Base-by-base conservation (phyloP, 2,329 filamentous ascomycete species). In the Drechslera avenae region DNA sequence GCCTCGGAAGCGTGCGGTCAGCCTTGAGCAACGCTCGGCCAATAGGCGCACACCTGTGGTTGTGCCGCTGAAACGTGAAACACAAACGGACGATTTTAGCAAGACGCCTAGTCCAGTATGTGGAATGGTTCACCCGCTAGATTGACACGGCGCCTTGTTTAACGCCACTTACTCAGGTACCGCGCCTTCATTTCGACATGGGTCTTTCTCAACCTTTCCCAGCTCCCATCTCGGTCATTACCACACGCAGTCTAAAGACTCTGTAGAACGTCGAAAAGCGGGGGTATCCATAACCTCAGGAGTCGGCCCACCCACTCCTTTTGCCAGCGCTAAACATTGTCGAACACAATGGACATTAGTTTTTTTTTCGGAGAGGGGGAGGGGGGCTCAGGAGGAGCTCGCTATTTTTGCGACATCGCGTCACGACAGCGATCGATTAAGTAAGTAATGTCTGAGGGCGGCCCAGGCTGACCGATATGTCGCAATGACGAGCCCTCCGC, bases 161-260 rank as follows among this genome's bases (percentile, higher is more conserved):
- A 55, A 71, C 64, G 39, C 41, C 50, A 58, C 64, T 65, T 63
- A 60, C 44, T 55, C 58, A 69, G 64, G 61, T 61, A 65, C 66
- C 39, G 54, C 46, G 50, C 63, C 63, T 69, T 65, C 61, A 69
- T 68, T 60, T 60, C 56, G 60, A 55, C 49, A 37, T 34, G 19
- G n/a, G n/a, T n/a, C n/a, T 37, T 39, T 41, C 13, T 30, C 26
- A 9, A 28, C 26, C 26, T 35, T 26, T 32, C 5, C 39, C 42
- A 41, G 35, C 23, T 39, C 33, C 14, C 42, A n/a, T 16, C 16
- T 45, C 35, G 37, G 45, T 52, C 46, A 28, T 42, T 42, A 45
- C 18, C 28, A 54, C 49, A 44, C 48, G 42, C 48, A 37, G 19
- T 34, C 14, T 23, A 30, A 52, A 16, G 34, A 34, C 37, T 36